Conservation (phyloP, 202 grass and related monocot species). For the Eragrostis tef region DNA sequence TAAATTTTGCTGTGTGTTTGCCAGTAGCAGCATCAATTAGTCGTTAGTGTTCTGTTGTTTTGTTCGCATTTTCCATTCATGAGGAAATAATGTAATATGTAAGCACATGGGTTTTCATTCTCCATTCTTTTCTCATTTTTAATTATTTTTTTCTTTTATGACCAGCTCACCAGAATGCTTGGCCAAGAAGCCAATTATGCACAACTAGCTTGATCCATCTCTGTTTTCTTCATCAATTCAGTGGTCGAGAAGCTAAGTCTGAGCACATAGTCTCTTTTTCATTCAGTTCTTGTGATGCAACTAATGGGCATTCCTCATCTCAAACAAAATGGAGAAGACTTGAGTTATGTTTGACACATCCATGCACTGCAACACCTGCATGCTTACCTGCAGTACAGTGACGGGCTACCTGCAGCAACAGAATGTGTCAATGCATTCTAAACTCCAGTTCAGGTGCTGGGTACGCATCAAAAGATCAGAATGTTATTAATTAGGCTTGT, state of each 20-base stretch:
- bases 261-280: not conserved
- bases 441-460: slow-evolving; percentile 41
- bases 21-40: no score
- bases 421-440: slow-evolving; percentile 19
- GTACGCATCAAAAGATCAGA: slow-evolving; percentile 17
- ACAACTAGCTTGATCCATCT: no score
- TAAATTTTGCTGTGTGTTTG: no score
- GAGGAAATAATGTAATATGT: no score
- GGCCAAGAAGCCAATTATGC: no score
- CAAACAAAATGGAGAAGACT: not conserved
- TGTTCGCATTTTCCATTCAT: no score
- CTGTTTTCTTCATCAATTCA: slow-evolving; percentile 10
- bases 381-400: slow-evolving; percentile 6
- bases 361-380: not conserved
- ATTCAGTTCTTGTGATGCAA: not conserved
- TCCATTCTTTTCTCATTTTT: not conserved
- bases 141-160: no score
- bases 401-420: slow-evolving; percentile 38
- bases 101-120: not conserved
- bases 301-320: not conserved
- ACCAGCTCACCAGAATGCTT: no score
- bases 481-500: slow-evolving; percentile 11
- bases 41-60: no score
- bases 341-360: slow-evolving; percentile 24
- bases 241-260: slow-evolving; percentile 50